A percentile compares a stretch with the other conserved stretches of the same genome.
Conservation (phyloP, 225 moss, liverwort and hornwort species). For the Ulota crispa region DNA sequence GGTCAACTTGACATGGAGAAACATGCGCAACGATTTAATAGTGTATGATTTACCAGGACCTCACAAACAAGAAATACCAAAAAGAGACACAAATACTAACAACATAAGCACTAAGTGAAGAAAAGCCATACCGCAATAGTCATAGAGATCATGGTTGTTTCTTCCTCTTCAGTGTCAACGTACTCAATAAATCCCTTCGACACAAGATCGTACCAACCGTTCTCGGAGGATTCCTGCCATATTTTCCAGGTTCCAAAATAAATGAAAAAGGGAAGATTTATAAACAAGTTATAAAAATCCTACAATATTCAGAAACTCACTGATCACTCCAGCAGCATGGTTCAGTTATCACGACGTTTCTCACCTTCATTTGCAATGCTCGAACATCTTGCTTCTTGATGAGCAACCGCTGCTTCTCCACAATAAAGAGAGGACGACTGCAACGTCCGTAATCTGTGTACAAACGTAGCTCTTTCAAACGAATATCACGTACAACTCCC, state of each 20-base stretch:
- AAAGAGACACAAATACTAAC: slow-evolving; percentile 1
- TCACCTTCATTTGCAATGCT: slow-evolving; percentile 87
- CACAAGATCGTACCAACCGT: slow-evolving; percentile 94
- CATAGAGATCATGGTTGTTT: slow-evolving; percentile 99
- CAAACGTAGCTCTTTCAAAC: slow-evolving; percentile 89
- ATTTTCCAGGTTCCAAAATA: slow-evolving; percentile 5
- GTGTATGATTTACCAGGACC: slow-evolving; percentile 1
- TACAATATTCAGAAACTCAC: slow-evolving; percentile 3
- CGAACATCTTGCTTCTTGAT: slow-evolving; percentile 96
- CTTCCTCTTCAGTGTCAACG: slow-evolving; percentile 99
- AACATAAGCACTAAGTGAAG: slow-evolving; percentile 2
- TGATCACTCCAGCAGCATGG: background rate
- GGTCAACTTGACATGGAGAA: background rate
- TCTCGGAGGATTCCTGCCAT: slow-evolving; percentile 78
- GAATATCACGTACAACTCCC: slow-evolving; percentile 96
- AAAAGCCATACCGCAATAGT: slow-evolving; percentile 73
- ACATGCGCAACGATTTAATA: background rate
- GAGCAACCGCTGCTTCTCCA: slow-evolving; percentile 91
- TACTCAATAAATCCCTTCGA: slow-evolving; percentile 97
- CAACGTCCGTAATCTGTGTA: slow-evolving; percentile 99
- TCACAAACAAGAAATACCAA: background rate
- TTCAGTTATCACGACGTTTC: slow-evolving; percentile 5
- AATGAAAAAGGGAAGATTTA: background rate
- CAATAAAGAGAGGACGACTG: slow-evolving; percentile 96
- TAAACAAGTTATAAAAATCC: background rate